Conservation (phyloP, 2,329 filamentous ascomycete genomes). For the Diaporthe eres region DNA sequence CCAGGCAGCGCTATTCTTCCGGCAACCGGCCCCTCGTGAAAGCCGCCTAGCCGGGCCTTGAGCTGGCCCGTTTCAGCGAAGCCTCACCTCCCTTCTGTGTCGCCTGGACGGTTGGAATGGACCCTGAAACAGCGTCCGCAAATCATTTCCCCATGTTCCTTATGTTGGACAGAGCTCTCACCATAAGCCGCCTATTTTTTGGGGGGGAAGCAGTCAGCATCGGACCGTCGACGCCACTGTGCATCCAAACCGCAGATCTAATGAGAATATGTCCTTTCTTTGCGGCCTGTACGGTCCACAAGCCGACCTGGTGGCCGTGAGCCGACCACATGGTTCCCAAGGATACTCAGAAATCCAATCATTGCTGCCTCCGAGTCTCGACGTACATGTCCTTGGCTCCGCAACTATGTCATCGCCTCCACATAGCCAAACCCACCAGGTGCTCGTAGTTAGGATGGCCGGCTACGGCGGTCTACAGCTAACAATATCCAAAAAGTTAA, state of each 20-base stretch:
- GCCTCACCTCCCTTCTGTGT: slow-evolving; percentile 22
- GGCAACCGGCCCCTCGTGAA: slow-evolving; percentile 10
- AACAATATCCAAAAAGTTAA: no score
- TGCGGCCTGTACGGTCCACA: slow-evolving; percentile 19
- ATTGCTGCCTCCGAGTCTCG: slow-evolving; percentile 9
- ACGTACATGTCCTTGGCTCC: slow-evolving; percentile 28
- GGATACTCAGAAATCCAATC: slow-evolving; percentile 34
- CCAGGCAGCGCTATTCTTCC: slow-evolving; percentile 25
- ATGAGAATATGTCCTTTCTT: slow-evolving; percentile 31
- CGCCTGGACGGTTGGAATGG: slow-evolving; percentile 33
- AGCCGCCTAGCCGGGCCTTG: slow-evolving; percentile 8
- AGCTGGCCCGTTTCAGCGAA: slow-evolving; percentile 37
- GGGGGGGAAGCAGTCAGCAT: slow-evolving; percentile 19
- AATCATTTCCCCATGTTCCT: slow-evolving; percentile 17
- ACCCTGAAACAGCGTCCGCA: slow-evolving; percentile 37
- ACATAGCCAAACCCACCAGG: slow-evolving; percentile 13
- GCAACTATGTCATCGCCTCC: slow-evolving; percentile 40
- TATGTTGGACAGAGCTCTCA: not conserved
- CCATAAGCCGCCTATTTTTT: slow-evolving; percentile 9
- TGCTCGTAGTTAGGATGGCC: slow-evolving; percentile 31
- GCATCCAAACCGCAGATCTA: slow-evolving; percentile 34
- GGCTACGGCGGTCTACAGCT: no score
- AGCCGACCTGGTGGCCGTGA: slow-evolving; percentile 29
- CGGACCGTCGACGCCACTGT: slow-evolving; percentile 38
- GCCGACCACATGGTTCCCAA: slow-evolving; percentile 41